Evolutionary conservation across 805 yeast species (phyloP).

Genomic region (Huiozyma naganishii): DNA sequence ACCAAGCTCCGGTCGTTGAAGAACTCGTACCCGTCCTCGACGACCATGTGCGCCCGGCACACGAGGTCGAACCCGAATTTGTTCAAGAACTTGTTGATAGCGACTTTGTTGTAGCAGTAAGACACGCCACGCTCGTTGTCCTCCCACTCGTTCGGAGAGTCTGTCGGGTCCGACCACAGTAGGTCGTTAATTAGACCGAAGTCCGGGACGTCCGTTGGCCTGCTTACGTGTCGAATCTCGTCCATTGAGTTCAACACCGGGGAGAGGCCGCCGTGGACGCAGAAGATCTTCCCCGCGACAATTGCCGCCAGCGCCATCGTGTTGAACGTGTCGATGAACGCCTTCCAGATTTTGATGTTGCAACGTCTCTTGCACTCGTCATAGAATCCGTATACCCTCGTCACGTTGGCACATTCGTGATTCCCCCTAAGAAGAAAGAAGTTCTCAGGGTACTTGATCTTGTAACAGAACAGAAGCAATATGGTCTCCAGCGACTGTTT

Average conservation of each 20-base stretch:
- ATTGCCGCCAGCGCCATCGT: constrained; percentile 92
- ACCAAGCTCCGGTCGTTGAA: constrained; percentile 64
- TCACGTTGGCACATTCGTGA: constrained; percentile 95
- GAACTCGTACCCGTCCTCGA: constrained; percentile 80
- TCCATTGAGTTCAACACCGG: constrained; percentile 55
- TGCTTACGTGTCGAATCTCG: constrained; percentile 57
- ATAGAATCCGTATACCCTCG: constrained; percentile 93
- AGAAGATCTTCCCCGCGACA: constrained; percentile 90
- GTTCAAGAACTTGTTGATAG: constrained; percentile 58
- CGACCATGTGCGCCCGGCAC: constrained; percentile 83
- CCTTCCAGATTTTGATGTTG: constrained; percentile 86
- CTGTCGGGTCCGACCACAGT: constrained; percentile 76
- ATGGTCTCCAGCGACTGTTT: constrained; percentile 93
- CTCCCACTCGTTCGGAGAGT: constrained; percentile 51
- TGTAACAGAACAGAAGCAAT: constrained; percentile 75
- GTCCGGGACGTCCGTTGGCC: constrained; percentile 82
- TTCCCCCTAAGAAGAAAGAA: constrained; percentile 89
- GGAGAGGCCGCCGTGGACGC: constrained; percentile 77
- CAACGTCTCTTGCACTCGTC: constrained; percentile 96
- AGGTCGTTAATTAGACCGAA: constrained; percentile 68
- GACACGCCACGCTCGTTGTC: constrained; percentile 79
- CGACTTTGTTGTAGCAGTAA: constrained; percentile 62
- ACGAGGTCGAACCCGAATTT: constrained; percentile 64
- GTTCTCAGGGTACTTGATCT: constrained; percentile 93
- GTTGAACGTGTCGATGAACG: constrained; percentile 88